Conservation (phyloP, 495 filamentous ascomycete genomes). For the Neurospora sublineolata region DNA sequence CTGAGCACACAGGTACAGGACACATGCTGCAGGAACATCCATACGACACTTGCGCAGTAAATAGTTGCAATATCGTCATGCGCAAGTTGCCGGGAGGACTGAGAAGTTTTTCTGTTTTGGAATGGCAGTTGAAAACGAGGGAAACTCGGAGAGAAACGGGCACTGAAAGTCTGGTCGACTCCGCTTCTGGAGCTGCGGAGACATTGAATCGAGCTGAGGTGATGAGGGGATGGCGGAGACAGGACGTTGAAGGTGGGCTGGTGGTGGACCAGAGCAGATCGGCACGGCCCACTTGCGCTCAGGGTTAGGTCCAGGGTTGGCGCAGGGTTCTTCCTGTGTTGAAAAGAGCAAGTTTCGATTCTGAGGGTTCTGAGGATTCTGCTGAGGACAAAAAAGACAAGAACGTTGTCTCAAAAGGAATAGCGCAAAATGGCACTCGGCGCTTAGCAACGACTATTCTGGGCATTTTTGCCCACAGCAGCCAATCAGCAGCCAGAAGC, state of each 20-base stretch:
- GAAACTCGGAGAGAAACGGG: background rate
- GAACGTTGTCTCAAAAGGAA: background rate
- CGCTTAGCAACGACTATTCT: constrained; percentile 21
- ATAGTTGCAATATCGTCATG: background rate
- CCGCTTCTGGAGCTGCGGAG: background rate
- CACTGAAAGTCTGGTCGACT: background rate
- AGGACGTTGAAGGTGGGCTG: background rate
- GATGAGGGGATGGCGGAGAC: background rate
- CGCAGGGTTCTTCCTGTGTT: background rate
- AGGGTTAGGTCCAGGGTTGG: background rate
- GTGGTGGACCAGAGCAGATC: background rate
- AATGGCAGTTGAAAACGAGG: background rate
- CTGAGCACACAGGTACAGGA: background rate
- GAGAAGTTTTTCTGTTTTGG: background rate
- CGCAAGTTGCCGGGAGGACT: background rate
- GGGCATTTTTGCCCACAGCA: background rate
- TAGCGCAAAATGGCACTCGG: constrained; percentile 5
- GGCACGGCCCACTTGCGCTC: background rate
- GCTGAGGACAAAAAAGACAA: background rate
- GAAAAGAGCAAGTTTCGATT: background rate
- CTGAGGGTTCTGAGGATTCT: background rate
- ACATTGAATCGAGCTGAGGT: background rate
- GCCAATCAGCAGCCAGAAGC: constrained; percentile 15
- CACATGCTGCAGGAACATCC: background rate
- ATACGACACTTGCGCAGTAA: background rate